Base-by-base conservation (phyloP, 495 filamentous ascomycete genomes). In the Delitschia confertaspora region DNA sequence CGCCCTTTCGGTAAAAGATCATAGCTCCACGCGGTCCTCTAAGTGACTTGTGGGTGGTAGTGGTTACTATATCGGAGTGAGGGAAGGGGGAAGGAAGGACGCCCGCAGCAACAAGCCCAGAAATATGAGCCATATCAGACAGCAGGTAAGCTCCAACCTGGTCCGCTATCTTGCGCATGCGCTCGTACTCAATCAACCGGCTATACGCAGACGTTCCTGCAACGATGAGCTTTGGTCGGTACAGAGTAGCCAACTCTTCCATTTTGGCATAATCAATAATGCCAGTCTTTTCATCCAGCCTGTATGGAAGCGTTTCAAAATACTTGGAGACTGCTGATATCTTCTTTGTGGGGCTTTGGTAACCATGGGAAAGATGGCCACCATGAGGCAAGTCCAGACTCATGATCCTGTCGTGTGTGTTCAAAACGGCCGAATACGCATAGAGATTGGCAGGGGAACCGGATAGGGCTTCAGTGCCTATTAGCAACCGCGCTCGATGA, bases 1-100 rank as follows among this genome's bases (percentile, higher is more conserved):
- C 83, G 59, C 93, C 93, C 69, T 89, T 93, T 60, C 93, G 85
- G 79, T 86, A 99, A 77, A 99, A 99, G 69, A 99, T 99, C 93
- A 99, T 99, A 61, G 93, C 93, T 62, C 93, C 93, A 68, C 93
- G 83, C 41, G 93, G 93, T 39, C 93, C 93, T 72, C 93, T 86
- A 58, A 99, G 84, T 37, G 88, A 95, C 78, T 99, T 99, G 79
- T 99, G 93, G 36, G 93, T 99, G 45, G 93, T 99, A 43, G 93
- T 99, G 49, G 93, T 99, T 44, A 99, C 93, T 42, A 99, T 83
- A 65, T 96, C 93, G 45, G 89, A 88, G 58, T 95, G 74, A 52
- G 80, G 72, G 71, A 99, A 99, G 20, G 93, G 93, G 40, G 85
- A 85, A 48, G 89, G 86, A 56, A 96, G 95, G 59, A 93, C 89